phyloP scores from a whole-genome alignment of 768 basidiomycete species.

The Boletus pseudopeckii region DNA sequence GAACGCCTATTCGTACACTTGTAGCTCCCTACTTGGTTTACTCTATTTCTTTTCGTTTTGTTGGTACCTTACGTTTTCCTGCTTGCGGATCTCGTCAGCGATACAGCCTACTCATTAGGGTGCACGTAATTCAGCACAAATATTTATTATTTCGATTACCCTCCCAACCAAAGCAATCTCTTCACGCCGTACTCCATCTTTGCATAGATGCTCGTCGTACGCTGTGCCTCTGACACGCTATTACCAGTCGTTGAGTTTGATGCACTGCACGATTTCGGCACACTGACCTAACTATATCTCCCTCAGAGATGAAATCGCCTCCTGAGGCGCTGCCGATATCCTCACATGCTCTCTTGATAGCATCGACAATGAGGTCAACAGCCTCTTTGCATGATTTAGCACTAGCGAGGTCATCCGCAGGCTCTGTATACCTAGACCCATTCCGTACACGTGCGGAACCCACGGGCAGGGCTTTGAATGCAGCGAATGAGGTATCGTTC shows the following conservation, averaged over 20 bases:
- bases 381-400: constrained; percentile 75
- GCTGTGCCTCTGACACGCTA: constrained; percentile 79
- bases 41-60: constrained; percentile 21
- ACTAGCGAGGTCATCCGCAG: constrained; percentile 56
- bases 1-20: constrained; percentile 18
- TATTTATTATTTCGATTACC: constrained; percentile 34
- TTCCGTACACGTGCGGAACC: constrained; percentile 52
- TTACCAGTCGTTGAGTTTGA: constrained; percentile 1
- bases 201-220: constrained; percentile 80
- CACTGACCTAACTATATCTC: constrained; percentile 77
- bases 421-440: constrained; percentile 46
- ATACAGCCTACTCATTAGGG: constrained; percentile 13
- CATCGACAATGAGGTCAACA: constrained; percentile 69
- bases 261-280: not conserved
- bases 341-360: constrained; percentile 63
- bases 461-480: constrained; percentile 79
- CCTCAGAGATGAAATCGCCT: constrained; percentile 52
- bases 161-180: constrained; percentile 83
- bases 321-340: constrained; percentile 48
- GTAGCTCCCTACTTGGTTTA: constrained; percentile 20
- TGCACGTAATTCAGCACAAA: constrained; percentile 11
- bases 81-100: constrained; percentile 4
- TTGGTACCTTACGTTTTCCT: constrained; percentile 2
- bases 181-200: constrained; percentile 95
- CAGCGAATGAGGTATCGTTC: constrained; percentile 51